phyloP scores from a whole-genome alignment of 2,329 filamentous ascomycete species.

The Xylaria sp. region DNA sequence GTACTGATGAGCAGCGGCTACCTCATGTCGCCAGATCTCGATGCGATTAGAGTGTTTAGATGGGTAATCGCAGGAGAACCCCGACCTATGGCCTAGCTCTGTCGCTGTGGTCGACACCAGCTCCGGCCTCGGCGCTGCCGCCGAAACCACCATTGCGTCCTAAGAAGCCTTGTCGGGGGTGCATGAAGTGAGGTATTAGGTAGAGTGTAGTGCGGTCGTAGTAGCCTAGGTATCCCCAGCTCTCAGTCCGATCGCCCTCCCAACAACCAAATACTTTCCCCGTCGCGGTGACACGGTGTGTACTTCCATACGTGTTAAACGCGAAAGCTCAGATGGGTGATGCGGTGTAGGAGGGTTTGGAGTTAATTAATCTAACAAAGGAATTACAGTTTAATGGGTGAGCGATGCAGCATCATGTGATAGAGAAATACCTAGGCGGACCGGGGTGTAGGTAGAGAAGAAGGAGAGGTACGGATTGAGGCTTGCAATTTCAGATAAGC shows the following conservation, averaged over 20 bases:
- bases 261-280: neutral
- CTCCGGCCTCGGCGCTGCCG: constrained; percentile 10
- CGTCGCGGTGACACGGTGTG: constrained; percentile 16
- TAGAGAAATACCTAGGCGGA: constrained; percentile 10
- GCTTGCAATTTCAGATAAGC: constrained; percentile 34
- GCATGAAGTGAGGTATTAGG: neutral
- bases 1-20: constrained; percentile 52
- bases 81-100: neutral
- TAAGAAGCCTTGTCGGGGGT: constrained; percentile 11
- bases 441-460: neutral
- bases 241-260: constrained; percentile 4
- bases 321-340: neutral
- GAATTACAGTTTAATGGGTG: neutral
- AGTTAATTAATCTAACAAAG: neutral
- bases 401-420: constrained; percentile 11
- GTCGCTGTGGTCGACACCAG: neutral
- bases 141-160: constrained; percentile 26
- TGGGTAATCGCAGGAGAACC: constrained; percentile 28
- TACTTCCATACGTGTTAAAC: constrained; percentile 25
- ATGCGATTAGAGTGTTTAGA: constrained; percentile 52
- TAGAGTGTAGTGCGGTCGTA: constrained; percentile 7
- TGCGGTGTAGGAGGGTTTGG: constrained; percentile 4
- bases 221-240: neutral
- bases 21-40: constrained; percentile 63
- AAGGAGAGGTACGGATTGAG: constrained; percentile 3